Conservation (phyloP, 2,329 filamentous ascomycete species). For the Cladobotryum protrusum region DNA sequence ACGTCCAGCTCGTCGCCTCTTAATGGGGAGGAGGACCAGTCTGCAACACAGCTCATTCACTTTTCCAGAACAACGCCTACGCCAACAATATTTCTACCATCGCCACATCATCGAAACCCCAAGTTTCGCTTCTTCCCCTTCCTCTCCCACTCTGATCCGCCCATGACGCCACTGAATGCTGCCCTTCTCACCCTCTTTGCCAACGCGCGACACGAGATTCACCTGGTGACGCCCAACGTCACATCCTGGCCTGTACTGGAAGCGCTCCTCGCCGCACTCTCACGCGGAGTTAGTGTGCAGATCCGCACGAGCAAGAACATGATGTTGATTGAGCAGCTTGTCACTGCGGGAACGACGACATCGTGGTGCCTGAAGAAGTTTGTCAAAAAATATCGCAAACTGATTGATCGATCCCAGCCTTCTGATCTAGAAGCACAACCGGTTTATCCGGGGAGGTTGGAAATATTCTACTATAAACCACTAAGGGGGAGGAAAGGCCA, state of each 20-base stretch:
- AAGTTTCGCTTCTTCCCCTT: constrained; percentile 55
- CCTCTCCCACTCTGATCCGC: constrained; percentile 41
- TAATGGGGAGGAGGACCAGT: constrained; percentile 13
- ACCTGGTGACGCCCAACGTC: constrained; percentile 72
- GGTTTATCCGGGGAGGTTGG: constrained; percentile 41
- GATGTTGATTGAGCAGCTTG: constrained; percentile 75
- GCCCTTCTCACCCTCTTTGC: constrained; percentile 56
- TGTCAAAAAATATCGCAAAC: constrained; percentile 45
- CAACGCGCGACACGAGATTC: constrained; percentile 53
- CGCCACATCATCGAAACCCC: constrained; percentile 64
- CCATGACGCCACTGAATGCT: constrained; percentile 61
- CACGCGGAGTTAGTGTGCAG: constrained; percentile 60
- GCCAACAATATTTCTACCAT: constrained; percentile 63
- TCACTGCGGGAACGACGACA: constrained; percentile 71
- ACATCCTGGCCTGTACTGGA: constrained; percentile 60
- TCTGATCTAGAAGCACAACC: constrained; percentile 38
- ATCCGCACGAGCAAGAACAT: constrained; percentile 62
- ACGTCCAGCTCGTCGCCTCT: constrained; percentile 10
- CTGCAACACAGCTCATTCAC: constrained; percentile 25
- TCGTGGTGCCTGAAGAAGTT: constrained; percentile 56
- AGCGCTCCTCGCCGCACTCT: constrained; percentile 54
- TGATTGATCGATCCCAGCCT: constrained; percentile 15
- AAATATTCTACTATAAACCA: constrained; percentile 53
- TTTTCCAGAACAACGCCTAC: constrained; percentile 23
- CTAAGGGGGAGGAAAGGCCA: constrained; percentile 23